Evolutionary conservation across 1,284 basidiomycete genomes (phyloP).

Genomic region (Rhizopogon hawkerae): DNA sequence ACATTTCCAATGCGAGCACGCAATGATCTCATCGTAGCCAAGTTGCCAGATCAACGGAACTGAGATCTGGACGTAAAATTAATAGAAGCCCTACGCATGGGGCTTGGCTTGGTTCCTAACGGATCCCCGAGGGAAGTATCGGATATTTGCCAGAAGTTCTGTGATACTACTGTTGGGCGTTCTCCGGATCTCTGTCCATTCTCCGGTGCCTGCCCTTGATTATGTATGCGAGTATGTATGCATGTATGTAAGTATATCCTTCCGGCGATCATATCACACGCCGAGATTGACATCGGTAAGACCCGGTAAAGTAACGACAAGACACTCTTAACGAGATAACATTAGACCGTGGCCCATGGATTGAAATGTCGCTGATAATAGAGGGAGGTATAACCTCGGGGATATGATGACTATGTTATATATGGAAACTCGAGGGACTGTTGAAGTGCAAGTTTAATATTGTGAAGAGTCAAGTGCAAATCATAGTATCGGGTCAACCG

Average conservation of each 20-base stretch:
- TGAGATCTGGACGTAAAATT: background rate
- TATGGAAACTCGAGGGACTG: background rate
- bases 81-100: slow-evolving; percentile 1
- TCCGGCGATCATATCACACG: slow-evolving; percentile 1
- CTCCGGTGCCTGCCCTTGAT: background rate
- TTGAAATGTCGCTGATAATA: background rate
- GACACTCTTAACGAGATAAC: background rate
- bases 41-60: background rate
- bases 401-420: background rate
- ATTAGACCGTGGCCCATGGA: background rate
- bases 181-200: background rate
- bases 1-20: background rate
- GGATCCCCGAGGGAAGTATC: slow-evolving; percentile 2
- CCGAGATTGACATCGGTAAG: background rate
- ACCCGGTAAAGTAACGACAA: background rate
- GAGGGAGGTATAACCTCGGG: background rate
- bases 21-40: background rate
- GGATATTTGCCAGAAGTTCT: slow-evolving; percentile 1
- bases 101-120: background rate
- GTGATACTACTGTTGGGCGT: background rate
- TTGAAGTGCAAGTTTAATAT: background rate
- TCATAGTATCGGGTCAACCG: background rate
- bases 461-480: background rate
- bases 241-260: background rate
- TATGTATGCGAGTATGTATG: background rate